Evolutionary conservation across 1,284 basidiomycete species (phyloP).

Genomic region (Pascua sp.): DNA sequence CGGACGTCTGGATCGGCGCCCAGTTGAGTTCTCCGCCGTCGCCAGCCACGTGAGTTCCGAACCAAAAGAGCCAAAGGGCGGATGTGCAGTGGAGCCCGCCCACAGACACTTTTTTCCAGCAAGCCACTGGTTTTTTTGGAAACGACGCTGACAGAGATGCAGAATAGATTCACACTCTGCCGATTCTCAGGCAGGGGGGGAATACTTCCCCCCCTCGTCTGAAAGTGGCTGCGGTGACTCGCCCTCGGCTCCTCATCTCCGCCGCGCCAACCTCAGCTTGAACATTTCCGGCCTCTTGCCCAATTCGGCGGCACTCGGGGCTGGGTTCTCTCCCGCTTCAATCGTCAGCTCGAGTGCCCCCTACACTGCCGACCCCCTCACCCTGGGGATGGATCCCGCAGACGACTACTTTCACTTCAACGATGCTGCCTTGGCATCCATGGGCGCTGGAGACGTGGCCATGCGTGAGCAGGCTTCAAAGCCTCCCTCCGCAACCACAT

Average conservation of each 20-base stretch:
- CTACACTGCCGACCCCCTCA: constrained; percentile 33
- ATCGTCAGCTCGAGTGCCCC: constrained; percentile 35
- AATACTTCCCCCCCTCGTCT: constrained; percentile 36
- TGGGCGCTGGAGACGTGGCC: not conserved
- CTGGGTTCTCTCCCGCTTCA: constrained; percentile 31
- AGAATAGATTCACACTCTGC: constrained; percentile 36
- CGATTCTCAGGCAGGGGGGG: constrained; percentile 43
- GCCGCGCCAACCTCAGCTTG: constrained; percentile 38
- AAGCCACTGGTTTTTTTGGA: too few relatives aligned
- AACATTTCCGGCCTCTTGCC: constrained; percentile 30
- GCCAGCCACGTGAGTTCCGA: constrained; percentile 40
- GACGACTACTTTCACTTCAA: constrained; percentile 43
- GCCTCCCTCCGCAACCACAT: too few relatives aligned
- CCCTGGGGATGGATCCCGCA: constrained; percentile 19
- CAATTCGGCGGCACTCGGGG: constrained; percentile 17
- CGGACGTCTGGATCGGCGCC: constrained; percentile 34
- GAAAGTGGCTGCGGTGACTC: constrained; percentile 27
- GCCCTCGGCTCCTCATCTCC: constrained; percentile 8
- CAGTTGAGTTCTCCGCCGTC: constrained; percentile 36
- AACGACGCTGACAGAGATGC: not conserved
- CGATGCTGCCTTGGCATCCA: constrained; percentile 17
- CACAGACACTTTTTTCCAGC: too few relatives aligned
- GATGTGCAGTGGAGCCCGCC: too few relatives aligned
- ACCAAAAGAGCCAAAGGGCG: too few relatives aligned
- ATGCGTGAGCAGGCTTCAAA: too few relatives aligned